Evolutionary conservation across 805 yeast genomes (phyloP).

Genomic region (Cyberlindnera saturnus): DNA sequence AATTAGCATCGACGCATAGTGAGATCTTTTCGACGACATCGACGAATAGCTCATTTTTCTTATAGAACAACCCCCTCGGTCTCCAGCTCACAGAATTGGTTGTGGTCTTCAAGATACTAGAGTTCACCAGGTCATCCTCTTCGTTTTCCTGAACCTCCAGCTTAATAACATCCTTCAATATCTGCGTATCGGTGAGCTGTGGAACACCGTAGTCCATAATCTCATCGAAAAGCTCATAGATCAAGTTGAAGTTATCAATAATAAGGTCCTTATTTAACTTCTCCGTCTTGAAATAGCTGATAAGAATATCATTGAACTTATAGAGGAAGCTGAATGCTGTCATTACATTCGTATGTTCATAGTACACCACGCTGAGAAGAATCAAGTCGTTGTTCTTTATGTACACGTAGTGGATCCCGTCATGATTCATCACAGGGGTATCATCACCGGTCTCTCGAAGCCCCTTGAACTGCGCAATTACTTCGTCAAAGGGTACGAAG

Average conservation of each 20-base stretch:
- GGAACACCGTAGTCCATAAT: conserved; percentile 86
- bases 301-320: conserved; percentile 37
- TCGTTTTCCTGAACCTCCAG: conserved; percentile 32
- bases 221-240: conserved; percentile 83
- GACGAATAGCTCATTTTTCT: conserved; percentile 84
- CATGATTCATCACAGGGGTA: conserved; percentile 25
- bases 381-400: conserved; percentile 44
- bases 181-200: conserved; percentile 74
- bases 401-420: conserved; percentile 52
- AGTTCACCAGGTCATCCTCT: conserved; percentile 36
- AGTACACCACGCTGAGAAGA: conserved; percentile 16
- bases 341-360: conserved; percentile 43
- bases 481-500: conserved; percentile 39
- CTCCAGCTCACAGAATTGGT: conserved; percentile 86
- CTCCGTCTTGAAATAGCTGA: conserved; percentile 35
- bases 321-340: conserved; percentile 51
- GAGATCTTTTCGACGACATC: conserved; percentile 76
- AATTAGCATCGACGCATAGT: conserved; percentile 53
- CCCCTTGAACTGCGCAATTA: conserved; percentile 55
- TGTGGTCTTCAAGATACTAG: conserved; percentile 69
- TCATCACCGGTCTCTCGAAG: conserved; percentile 24
- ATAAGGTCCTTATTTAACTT: conserved; percentile 51
- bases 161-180: conserved; percentile 73
- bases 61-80: conserved; percentile 81
- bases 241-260: conserved; percentile 64